Conservation (phyloP, 768 basidiomycete genomes). For the Kwoniella sp. region DNA sequence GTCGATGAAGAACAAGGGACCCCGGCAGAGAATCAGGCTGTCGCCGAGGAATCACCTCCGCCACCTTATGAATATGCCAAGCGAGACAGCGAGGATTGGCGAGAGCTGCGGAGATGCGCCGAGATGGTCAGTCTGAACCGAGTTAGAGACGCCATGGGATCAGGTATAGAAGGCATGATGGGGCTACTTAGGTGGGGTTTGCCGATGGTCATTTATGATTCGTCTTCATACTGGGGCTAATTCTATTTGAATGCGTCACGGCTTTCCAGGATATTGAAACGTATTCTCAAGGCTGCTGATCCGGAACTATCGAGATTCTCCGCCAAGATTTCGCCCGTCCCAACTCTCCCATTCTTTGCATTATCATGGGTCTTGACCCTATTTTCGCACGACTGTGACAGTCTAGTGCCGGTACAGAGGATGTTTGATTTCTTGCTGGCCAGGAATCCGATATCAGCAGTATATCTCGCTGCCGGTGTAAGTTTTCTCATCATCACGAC, state of each 20-base stretch:
- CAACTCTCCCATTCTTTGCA: conserved; percentile 76
- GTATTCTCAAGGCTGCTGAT: conserved; percentile 72
- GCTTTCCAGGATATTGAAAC: conserved; percentile 72
- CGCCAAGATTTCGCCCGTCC: conserved; percentile 68
- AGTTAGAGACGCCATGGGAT: conserved; percentile 85
- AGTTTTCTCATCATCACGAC: conserved; percentile 49
- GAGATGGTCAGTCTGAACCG: conserved; percentile 78
- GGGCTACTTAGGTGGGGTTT: conserved; percentile 70
- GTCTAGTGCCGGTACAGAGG: conserved; percentile 83
- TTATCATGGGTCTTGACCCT: conserved; percentile 86
- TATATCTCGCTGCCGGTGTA: conserved; percentile 83
- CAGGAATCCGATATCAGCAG: conserved; percentile 75
- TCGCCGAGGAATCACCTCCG: conserved; percentile 5
- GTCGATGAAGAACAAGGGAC: too few relatives aligned
- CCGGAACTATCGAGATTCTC: conserved; percentile 70
- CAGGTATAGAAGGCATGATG: conserved; percentile 78
- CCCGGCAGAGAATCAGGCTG: background rate
- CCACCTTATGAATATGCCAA: conserved; percentile 1
- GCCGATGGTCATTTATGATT: too few relatives aligned
- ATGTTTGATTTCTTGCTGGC: conserved; percentile 87
- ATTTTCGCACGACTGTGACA: conserved; percentile 89
- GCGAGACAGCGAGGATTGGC: conserved; percentile 38
- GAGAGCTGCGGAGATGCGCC: conserved; percentile 39
- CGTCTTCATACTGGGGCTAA: too few relatives aligned
- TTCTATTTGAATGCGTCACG: too few relatives aligned